A percentile compares a stretch with the other conserved stretches of the same genome.
Evolutionary conservation across 2,329 filamentous ascomycete species (phyloP).

Genomic region (Fusarium protoensiforme): DNA sequence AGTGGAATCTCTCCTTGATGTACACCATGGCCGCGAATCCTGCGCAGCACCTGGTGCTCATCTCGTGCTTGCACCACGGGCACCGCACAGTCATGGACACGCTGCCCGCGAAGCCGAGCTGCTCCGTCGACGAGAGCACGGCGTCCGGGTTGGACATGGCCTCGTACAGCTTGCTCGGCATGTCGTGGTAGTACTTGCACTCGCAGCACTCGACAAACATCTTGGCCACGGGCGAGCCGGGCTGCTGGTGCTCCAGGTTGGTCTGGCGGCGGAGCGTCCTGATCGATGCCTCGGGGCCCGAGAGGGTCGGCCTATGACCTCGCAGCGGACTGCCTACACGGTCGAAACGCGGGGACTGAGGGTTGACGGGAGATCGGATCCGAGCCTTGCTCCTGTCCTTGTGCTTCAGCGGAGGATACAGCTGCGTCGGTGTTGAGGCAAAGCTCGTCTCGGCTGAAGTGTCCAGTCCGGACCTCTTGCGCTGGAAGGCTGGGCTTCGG

Average conservation of each 20-base stretch:
- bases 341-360: slow-evolving; percentile 5
- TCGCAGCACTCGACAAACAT: slow-evolving; percentile 74
- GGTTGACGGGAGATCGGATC: slow-evolving; percentile 18
- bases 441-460: slow-evolving; percentile 25
- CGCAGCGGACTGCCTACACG: slow-evolving; percentile 17
- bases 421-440: slow-evolving; percentile 51
- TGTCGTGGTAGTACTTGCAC: slow-evolving; percentile 73
- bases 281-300: slow-evolving; percentile 21
- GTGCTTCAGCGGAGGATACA: slow-evolving; percentile 52
- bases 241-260: slow-evolving; percentile 17
- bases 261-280: slow-evolving; percentile 26
- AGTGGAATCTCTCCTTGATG: slow-evolving; percentile 71
- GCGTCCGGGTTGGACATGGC: slow-evolving; percentile 71
- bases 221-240: slow-evolving; percentile 63
- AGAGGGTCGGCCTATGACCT: slow-evolving; percentile 29
- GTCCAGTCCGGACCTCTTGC: slow-evolving; percentile 28
- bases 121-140: slow-evolving; percentile 60
- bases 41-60: slow-evolving; percentile 75
- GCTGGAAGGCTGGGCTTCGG: slow-evolving; percentile 22
- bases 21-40: slow-evolving; percentile 75
- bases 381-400: slow-evolving; percentile 39
- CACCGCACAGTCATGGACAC: slow-evolving; percentile 73
- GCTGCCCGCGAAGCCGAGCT: slow-evolving; percentile 64
- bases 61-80: slow-evolving; percentile 78
- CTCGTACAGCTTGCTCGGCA: slow-evolving; percentile 72